Base-by-base conservation (phyloP, 2,329 filamentous ascomycete species). In the Cladophialophora exuberans region DNA sequence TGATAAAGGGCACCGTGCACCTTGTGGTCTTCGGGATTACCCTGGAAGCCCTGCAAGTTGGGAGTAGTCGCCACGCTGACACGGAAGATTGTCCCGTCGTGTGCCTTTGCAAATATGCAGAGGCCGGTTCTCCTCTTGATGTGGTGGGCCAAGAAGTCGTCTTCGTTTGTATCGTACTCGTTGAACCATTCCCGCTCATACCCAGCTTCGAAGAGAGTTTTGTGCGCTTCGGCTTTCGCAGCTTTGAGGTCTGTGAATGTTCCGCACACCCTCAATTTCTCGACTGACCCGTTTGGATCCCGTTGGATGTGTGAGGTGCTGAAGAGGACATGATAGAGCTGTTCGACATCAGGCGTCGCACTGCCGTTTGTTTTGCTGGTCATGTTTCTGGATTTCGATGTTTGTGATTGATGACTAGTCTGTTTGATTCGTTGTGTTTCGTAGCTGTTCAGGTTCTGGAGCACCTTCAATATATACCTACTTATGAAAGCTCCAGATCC, bases 151-250 rank as follows among this genome's bases (percentile, higher is more conserved):
- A 57, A 60, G 20, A 65, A 61, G 7, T 59, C 49, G 17, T 49
- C 31, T 5, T 54, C 43, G 3, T 60, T 60, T 17, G 59, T 61
- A 7, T 65, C 63, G 54, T 67, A 69, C 13, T 56, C 36, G 9
- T 55, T 46, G 54, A 69, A 68, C 58, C 59, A 67, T 48, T 68
- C 66, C n/a, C 56, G 46, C 22, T 67, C 63, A 43, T 67, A 69
- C 3, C 66, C 67, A 4, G 65, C 66, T 10, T 66, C 64, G 56
- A 64, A 66, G n/a, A 69, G 59, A n/a, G 57, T 62, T 45, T 52
- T 60, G 60, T 69, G 64, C 2, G 66, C 66, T 0, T 59, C 63
- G 4, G 52, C 57, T 38, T 66, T 66, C 53, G 66, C 66, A 1
- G 65, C 60, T 13, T 43, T 39, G 2, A 65, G 56, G 2, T 57